Evolutionary conservation across 2,329 filamentous ascomycete genomes (phyloP).

Genomic region (Hypoxylon sp.): DNA sequence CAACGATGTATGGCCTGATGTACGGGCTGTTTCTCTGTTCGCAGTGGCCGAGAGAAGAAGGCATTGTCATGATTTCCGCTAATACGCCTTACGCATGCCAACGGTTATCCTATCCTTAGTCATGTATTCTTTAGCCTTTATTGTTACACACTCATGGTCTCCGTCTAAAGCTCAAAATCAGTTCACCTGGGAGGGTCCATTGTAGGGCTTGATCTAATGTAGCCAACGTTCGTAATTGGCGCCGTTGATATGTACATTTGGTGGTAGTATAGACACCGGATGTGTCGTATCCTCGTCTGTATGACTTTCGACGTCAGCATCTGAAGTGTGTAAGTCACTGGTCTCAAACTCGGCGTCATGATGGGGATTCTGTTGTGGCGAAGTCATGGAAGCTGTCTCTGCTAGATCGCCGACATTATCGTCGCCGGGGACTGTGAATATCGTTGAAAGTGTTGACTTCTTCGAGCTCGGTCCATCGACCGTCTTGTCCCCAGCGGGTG

Average conservation of each 20-base stretch:
- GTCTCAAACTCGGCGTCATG: constrained; percentile 45
- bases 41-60: neutral
- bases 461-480: constrained; percentile 13
- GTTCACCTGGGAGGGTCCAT: neutral
- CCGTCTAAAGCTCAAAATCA: neutral
- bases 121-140: neutral
- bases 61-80: neutral
- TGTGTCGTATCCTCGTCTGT: constrained; percentile 47
- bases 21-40: neutral
- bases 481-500: constrained; percentile 22
- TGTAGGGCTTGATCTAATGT: neutral
- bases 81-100: neutral
- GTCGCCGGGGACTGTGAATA: constrained; percentile 18
- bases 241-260: neutral
- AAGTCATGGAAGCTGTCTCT: constrained; percentile 48
- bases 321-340: constrained; percentile 50
- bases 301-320: constrained; percentile 53
- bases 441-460: constrained; percentile 30
- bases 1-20: neutral
- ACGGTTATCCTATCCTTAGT: neutral
- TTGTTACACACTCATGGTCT: neutral
- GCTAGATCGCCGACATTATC: constrained; percentile 22
- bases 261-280: constrained; percentile 11
- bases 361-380: constrained; percentile 36
- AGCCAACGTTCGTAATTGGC: neutral